Evolutionary conservation across 2,329 filamentous ascomycete genomes (phyloP).

Genomic region (Venturia nashicola): DNA sequence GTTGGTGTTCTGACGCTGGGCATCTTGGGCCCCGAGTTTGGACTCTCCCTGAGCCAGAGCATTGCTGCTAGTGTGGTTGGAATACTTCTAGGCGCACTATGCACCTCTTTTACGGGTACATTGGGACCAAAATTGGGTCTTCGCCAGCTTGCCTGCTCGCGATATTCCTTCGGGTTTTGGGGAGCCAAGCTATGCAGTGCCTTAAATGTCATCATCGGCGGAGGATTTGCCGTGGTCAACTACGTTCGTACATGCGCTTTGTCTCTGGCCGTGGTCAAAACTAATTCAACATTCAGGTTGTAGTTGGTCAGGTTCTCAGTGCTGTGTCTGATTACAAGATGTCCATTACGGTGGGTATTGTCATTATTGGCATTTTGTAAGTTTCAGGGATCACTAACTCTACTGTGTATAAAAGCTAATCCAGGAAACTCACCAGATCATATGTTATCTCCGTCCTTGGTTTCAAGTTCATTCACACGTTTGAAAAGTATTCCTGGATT

Average conservation of each 20-base stretch:
- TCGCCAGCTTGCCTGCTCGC: constrained; percentile 31
- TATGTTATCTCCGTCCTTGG: constrained; percentile 28
- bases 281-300: constrained; percentile 14
- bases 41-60: constrained; percentile 32
- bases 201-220: constrained; percentile 35
- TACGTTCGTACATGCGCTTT: constrained; percentile 16
- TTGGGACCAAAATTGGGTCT: constrained; percentile 31
- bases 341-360: constrained; percentile 30
- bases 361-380: constrained; percentile 24
- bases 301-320: constrained; percentile 28
- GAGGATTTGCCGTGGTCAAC: constrained; percentile 29
- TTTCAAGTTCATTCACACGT: constrained; percentile 32
- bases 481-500: constrained; percentile 38
- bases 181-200: constrained; percentile 35
- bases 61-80: constrained; percentile 28
- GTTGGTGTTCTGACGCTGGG: constrained; percentile 19
- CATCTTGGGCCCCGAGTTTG: constrained; percentile 37
- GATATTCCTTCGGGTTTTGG: constrained; percentile 39
- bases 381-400: background rate
- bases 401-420: background rate
- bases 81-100: constrained; percentile 28
- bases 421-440: constrained; percentile 16
- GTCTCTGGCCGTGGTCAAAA: background rate
- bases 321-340: constrained; percentile 31
- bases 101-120: constrained; percentile 29